Conservation (phyloP, 768 basidiomycete species). For the Boletus huronensis region DNA sequence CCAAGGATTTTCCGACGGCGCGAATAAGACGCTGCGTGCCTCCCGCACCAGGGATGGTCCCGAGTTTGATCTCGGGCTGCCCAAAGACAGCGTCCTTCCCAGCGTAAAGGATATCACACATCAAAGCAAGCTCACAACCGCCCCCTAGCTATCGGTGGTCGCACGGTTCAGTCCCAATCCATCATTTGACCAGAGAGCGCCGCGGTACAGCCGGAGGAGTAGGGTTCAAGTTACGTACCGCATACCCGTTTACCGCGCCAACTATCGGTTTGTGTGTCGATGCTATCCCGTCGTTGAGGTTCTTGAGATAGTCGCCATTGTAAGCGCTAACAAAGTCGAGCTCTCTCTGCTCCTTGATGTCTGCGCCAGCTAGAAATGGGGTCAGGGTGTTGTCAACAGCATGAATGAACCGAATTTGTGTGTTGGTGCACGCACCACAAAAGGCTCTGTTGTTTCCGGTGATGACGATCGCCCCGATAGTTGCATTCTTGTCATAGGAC, state of each 20-base stretch:
- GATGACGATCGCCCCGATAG: constrained; percentile 81
- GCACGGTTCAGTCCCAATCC: constrained; percentile 23
- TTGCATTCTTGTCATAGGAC: constrained; percentile 63
- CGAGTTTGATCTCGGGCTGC: constrained; percentile 94
- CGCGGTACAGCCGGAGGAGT: not conserved
- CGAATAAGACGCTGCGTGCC: constrained; percentile 88
- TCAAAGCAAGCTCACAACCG: constrained; percentile 93
- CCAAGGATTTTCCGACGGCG: constrained; percentile 76
- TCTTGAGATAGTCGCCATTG: constrained; percentile 41
- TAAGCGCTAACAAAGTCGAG: constrained; percentile 55
- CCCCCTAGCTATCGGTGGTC: constrained; percentile 70
- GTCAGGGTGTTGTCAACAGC: not conserved
- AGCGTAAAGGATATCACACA: constrained; percentile 93
- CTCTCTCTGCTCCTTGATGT: constrained; percentile 98
- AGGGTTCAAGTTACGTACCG: constrained; percentile 46
- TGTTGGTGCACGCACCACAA: constrained; percentile 11
- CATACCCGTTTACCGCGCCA: constrained; percentile 90
- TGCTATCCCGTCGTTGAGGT: constrained; percentile 43
- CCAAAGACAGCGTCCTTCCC: constrained; percentile 87
- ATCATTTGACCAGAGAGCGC: not conserved
- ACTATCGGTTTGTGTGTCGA: constrained; percentile 83
- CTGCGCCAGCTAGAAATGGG: constrained; percentile 66
- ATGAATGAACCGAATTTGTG: not conserved
- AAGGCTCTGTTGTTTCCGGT: constrained; percentile 90
- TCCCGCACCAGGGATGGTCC: constrained; percentile 91